Percentiles rank a stretch among this genome's conserved stretches.
Conservation (phyloP, 1,284 basidiomycete species). For the Fistulinella cinereoalba region DNA sequence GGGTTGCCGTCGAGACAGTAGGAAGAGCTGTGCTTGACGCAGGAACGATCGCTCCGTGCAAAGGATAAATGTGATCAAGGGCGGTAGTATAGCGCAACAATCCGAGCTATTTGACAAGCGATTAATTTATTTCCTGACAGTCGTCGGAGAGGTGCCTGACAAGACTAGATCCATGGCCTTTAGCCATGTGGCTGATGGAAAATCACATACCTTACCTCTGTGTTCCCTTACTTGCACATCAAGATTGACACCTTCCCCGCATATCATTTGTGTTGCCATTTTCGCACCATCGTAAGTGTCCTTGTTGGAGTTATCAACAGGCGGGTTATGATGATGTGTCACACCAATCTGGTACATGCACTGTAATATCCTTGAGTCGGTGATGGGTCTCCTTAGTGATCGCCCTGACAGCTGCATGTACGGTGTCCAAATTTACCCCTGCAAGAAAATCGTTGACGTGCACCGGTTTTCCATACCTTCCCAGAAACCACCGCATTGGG, state of each 20-base stretch:
- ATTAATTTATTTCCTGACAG: constrained; percentile 31
- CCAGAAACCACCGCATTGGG: not conserved
- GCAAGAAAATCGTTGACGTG: constrained; percentile 42
- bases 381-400: constrained; percentile 57
- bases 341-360: constrained; percentile 73
- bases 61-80: constrained; percentile 35
- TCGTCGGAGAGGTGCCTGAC: constrained; percentile 1
- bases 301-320: constrained; percentile 36
- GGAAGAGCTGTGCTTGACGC: not conserved
- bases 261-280: constrained; percentile 62
- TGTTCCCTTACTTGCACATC: constrained; percentile 51
- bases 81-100: constrained; percentile 52
- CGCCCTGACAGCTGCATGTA: constrained; percentile 55
- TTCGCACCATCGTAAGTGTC: constrained; percentile 57
- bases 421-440: constrained; percentile 41
- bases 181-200: not conserved
- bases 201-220: constrained; percentile 45
- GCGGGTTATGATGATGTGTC: constrained; percentile 11
- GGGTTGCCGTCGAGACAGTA: not conserved
- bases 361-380: constrained; percentile 54
- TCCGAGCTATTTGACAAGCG: constrained; percentile 57
- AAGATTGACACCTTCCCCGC: constrained; percentile 48
- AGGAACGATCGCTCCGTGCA: not conserved
- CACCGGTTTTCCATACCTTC: constrained; percentile 53
- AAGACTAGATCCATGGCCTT: not conserved